phyloP scores from a whole-genome alignment of 129 eudicot species.

The Escallonia rubra region DNA sequence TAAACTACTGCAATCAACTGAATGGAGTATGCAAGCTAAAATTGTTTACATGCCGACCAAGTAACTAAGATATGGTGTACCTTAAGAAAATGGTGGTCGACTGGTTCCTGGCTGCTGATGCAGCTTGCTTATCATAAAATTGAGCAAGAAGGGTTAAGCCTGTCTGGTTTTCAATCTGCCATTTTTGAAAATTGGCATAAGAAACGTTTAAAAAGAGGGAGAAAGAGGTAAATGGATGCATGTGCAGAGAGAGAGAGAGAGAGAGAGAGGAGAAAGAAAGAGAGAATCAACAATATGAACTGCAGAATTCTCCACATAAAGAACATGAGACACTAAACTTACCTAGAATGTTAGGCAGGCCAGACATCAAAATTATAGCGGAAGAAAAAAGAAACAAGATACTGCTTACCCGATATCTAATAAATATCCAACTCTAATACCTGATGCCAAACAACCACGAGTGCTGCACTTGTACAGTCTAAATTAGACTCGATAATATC shows the following conservation, averaged over 20 bases:
- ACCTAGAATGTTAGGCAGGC: no score
- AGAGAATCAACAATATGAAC: background rate
- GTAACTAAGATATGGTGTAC: conserved; percentile 26
- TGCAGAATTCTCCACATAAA: no score
- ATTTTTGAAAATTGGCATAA: conserved; percentile 14
- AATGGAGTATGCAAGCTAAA: conserved; percentile 1
- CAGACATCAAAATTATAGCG: no score
- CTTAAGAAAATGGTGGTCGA: conserved; percentile 57
- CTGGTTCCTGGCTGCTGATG: conserved; percentile 57
- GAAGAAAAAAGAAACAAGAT: no score
- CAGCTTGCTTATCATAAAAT: conserved; percentile 58
- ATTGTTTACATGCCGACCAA: background rate
- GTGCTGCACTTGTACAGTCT: no score
- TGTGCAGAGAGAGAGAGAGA: conserved; percentile 1
- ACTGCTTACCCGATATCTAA: no score
- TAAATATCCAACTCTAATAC: no score
- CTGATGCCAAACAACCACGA: no score
- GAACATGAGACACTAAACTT: no score
- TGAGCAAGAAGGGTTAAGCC: conserved; percentile 65
- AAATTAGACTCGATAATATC: no score
- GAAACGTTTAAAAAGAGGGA: background rate
- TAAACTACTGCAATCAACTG: background rate
- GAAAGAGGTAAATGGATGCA: background rate
- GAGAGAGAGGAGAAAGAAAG: background rate
- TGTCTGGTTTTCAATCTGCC: conserved; percentile 86